Evolutionary conservation across 139 green algal species (phyloP), one percentile per base, ranked within the genome.

Genomic region (Trebouxia sp.): DNA sequence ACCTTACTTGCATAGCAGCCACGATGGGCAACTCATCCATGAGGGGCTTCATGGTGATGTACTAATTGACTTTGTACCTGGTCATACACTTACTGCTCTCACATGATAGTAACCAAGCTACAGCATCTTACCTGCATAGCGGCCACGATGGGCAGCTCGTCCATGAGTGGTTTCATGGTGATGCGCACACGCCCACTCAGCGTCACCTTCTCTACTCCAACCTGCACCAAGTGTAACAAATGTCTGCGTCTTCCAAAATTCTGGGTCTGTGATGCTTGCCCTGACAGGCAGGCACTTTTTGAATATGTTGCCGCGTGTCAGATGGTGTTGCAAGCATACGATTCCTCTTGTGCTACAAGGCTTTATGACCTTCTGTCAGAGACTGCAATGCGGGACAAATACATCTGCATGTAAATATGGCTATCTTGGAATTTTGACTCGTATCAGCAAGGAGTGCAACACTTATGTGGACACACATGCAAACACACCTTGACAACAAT

Each of bases 131-230:
- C 81, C 76, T 85, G 69, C 15, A 80, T 56, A 30, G 76, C 82
- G 7, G 35, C 82, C 4, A 85, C 43, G 41, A 82, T 77, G 30
- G 82, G 82, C 28, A 79, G 15, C 11, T 79, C 39, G 15, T 83
- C 32, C 30, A 85, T 62, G 22, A 85, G 77, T 4, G 82, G 82
- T 50, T 53, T 82, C 28, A 82, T 26, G 7, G 67, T 50, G 20
- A 83, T 26, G 12, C 82, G 76, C 30, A 83, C 1, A 5, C 70
- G 35, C 20, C 82, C 82, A 35, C 32, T 77, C 24, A 85, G 42
- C 41, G 69, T 83, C 2, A 85, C 30, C 24, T 62, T 65, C 51
- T 80, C 42, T 20, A 83, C 56, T 14, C 76, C 69, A 5, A 80
- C 82, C 76, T 83, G 41, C 41, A 77, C 0, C 50, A 58, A 6